Base-by-base conservation (phyloP, 2,329 filamentous ascomycete genomes). In the Microthyrium microscopicum region DNA sequence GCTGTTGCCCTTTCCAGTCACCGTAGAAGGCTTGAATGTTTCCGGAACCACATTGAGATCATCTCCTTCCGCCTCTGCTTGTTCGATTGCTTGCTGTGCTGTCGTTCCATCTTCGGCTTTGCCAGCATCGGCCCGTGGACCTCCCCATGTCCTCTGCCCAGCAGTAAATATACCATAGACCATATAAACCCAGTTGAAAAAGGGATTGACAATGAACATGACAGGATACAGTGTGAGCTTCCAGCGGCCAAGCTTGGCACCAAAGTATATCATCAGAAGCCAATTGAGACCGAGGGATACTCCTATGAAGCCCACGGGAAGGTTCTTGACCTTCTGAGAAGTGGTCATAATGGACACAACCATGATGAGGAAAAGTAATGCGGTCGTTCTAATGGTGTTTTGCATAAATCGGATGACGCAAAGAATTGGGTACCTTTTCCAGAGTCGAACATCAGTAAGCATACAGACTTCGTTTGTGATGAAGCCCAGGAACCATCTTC, bases 181-280 rank as follows among this genome's bases (percentile, higher is more conserved):
- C 79, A 94, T 93, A 60, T 95, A 95, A 38, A 83, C 70, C 87
- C 87, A 95, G 56, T 95, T 95, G 66, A 94, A 85, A 50, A 95
- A 91, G 1, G 89, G 87, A 49, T 94, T 95, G 41, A 94, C 55
- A 29, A 93, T 58, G 51, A 94, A 95, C 84, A 95, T 94, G 41
- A 95, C 47, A 0, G 87, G 87, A 51, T 95, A 95, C 5, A 95
- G 64, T 77, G 82, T 87, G 40, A 91, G 79, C 62, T 98, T 95
- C 62, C 77, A 94, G 8, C 89, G 71, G 39, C 77, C 75, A 31
- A 95, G 68, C 55, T 82, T 84, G 35, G 76, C 69, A 17, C 83
- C 87, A 53, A 95, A 94, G 60, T 93, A 95, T 40, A 95, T 61
- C 87, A 95, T 95, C 52, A 95, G 70, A 31, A 83, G 52, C 77